phyloP scores from a whole-genome alignment of 2,329 filamentous ascomycete genomes.

The Arthrobotrys iridis region DNA sequence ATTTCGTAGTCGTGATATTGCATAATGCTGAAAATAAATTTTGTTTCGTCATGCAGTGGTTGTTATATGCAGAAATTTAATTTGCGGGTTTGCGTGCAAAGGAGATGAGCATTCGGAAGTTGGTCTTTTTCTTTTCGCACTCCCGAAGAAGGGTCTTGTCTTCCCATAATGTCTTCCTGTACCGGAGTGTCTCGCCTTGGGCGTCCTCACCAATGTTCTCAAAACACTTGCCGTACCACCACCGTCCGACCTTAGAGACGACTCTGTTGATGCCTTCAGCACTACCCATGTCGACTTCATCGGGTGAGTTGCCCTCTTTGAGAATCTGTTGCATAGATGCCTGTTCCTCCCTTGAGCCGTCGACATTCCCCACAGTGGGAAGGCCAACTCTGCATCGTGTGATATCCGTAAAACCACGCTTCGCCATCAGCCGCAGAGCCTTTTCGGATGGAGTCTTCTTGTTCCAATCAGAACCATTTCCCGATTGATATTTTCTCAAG shows the following conservation, averaged over 20 bases:
- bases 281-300: constrained; percentile 61
- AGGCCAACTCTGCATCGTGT: constrained; percentile 81
- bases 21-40: not conserved
- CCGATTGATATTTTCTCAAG: constrained; percentile 69
- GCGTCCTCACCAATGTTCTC: constrained; percentile 69
- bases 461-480: constrained; percentile 65
- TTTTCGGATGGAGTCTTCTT: constrained; percentile 65
- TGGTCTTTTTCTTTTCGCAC: constrained; percentile 86
- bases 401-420: constrained; percentile 75
- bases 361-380: constrained; percentile 68
- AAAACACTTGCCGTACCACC: constrained; percentile 97
- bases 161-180: constrained; percentile 77
- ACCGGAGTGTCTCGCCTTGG: constrained; percentile 64
- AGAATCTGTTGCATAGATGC: constrained; percentile 52
- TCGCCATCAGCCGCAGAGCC: constrained; percentile 73
- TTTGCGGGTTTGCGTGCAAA: constrained; percentile 79
- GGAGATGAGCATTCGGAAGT: constrained; percentile 88
- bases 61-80: not conserved
- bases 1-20: constrained; percentile 22
- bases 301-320: constrained; percentile 58
- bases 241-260: constrained; percentile 88
- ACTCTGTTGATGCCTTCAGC: constrained; percentile 85
- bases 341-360: constrained; percentile 63
- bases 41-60: not conserved
- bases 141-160: constrained; percentile 80